Evolutionary conservation across 2,329 filamentous ascomycete genomes (phyloP), one percentile per base, ranked within the genome.

Genomic region (Sclerotinia sclerotiorum): DNA sequence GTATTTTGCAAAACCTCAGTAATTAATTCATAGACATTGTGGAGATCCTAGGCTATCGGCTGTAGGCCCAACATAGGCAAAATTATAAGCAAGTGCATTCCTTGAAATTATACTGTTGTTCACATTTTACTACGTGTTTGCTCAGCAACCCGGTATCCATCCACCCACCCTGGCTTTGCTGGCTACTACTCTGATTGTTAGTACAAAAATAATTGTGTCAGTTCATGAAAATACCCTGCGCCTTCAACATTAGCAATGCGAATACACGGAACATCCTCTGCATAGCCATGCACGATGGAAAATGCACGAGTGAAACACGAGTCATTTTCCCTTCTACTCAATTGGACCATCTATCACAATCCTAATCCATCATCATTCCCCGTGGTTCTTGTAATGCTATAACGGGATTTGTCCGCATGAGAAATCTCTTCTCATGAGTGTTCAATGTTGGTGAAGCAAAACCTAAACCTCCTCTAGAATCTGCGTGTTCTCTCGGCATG

Each of bases 31-130:
- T 62, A 21, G 15, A 21, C 19, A 42, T 15, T 51, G 48, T 39
- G 32, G 3, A 24, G 27, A 24, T 15, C n/a, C 11, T n/a, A 42
- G 5, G 39, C 32, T 11, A 39, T 11, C 27, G n/a, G n/a, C 46
- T 52, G 17, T 51, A 24, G 29, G 5, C n/a, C 19, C 15, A 24
- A 15, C 8, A 51, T n/a, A 3, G 8, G 5, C n/a, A 19, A 3
- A 51, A n/a, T 35, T 39, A 17, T 51, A 19, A 29, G 46, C 60
- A 63, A 63, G 32, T 63, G 60, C 60, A 21, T 21, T 63, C 15
- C 29, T 39, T n/a, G 10, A 39, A 35, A 7, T 19, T 11, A 7
- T 27, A 52, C 32, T 27, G 8, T 39, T 51, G 46, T 63, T 51
- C 6, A 11, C n/a, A 24, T 61, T 35, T 13, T 17, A 49, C 21